Conservation (phyloP, 2,329 filamentous ascomycete species). For the Cordyceps cateniannulata region DNA sequence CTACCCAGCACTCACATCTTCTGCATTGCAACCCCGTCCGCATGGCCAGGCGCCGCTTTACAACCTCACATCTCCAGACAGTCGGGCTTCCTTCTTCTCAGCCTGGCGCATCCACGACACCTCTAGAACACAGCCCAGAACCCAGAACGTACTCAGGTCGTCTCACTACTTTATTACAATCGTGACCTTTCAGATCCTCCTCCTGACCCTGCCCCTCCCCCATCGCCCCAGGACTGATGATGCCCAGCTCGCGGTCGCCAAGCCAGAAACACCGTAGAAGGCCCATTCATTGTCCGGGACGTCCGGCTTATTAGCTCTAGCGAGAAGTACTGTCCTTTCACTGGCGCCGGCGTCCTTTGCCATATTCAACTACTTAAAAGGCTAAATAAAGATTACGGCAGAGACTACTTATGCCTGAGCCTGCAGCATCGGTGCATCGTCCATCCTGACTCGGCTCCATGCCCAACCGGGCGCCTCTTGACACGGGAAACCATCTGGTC, state of each 20-base stretch:
- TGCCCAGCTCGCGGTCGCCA: neutral
- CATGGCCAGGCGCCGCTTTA: neutral
- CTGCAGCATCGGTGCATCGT: neutral
- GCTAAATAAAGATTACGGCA: neutral
- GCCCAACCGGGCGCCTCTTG: neutral
- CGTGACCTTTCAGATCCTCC: neutral
- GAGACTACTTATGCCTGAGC: neutral
- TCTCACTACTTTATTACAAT: neutral
- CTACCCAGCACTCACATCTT: neutral
- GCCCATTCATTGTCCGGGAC: neutral
- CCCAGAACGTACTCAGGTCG: neutral
- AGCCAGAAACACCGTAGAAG: neutral
- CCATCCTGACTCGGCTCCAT: neutral
- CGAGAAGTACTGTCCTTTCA: no score
- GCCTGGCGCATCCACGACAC: neutral
- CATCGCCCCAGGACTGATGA: neutral
- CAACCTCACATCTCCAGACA: neutral
- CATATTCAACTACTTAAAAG: no score
- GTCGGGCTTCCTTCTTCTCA: neutral
- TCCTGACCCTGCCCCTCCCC: neutral
- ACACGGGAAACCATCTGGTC: neutral
- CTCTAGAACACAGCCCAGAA: neutral
- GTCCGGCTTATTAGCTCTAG: no score
- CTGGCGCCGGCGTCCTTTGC: no score
- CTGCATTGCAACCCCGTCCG: neutral